Base-by-base conservation (phyloP, 768 basidiomycete genomes). In the Lepiota brunneoincarnata region DNA sequence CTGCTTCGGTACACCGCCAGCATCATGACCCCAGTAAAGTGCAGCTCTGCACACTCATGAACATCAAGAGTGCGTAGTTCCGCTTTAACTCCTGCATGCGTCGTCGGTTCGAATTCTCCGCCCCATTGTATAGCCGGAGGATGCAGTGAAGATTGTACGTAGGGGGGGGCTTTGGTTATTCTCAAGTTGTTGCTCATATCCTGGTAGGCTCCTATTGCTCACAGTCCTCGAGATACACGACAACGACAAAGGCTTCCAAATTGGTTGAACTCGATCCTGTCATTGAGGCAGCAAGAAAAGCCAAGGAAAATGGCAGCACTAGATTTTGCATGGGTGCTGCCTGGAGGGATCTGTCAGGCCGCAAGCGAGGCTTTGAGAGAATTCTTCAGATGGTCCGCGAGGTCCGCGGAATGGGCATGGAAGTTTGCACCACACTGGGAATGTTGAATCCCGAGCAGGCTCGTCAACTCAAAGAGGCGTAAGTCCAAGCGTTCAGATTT, bases 281-380 rank as follows among this genome's bases (percentile, higher is more conserved):
- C 14, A 74, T 99, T 7, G 87, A 89, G 63, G 96, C 93, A 24
- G 96, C 96, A 18, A 82, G 91, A 11, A 87, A 89, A 65, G 96
- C 96, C 21, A 98, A 97, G 66, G 95, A 78, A 60, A 98, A 98
- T 67, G 96, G 96, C 31, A 94, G 92, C 67, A 98, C 96, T 17
- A 80, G 96, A 23, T 98, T 98, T 73, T 98, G 96, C 70, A 98
- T 98, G 96, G 96, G 96, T 54, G 95, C 96, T 3, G 96, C 96
- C 4, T 99, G 96, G 96, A 78, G 96, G 59, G 96, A 97, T 67
- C 81, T 98, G 52, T 84, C 89, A 9, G 93, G 96, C 2, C 82
- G 92, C 58, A 97, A 96, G 69, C 80, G 91, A 39, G 94, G 95
- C 0, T 98, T 98, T 59, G 91, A 97, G 67, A 82, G 83, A 62